phyloP scores from a whole-genome alignment of 495 filamentous ascomycete species.

The Aspergillus nanangensis region DNA sequence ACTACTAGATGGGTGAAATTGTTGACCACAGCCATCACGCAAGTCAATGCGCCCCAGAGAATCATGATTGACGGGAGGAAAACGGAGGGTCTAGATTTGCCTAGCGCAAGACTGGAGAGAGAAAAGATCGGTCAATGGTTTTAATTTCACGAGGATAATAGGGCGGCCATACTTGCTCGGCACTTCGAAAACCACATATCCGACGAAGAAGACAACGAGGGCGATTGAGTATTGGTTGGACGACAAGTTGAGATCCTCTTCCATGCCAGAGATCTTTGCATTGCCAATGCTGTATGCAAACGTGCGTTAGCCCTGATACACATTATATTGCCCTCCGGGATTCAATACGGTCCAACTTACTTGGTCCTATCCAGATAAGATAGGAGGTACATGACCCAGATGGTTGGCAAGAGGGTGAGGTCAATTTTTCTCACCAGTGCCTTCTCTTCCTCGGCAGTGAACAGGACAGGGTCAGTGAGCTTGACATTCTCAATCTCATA shows the following conservation, averaged over 20 bases:
- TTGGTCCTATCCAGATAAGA: constrained; percentile 45
- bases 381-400: constrained; percentile 49
- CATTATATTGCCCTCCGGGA: too few relatives aligned
- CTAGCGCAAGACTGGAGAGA: constrained; percentile 33
- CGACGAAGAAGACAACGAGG: constrained; percentile 39
- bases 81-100: constrained; percentile 33
- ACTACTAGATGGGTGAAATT: constrained; percentile 39
- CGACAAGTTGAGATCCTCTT: constrained; percentile 31
- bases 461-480: constrained; percentile 1
- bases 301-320: background rate
- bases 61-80: constrained; percentile 43
- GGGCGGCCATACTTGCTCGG: constrained; percentile 25
- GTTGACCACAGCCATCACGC: constrained; percentile 39
- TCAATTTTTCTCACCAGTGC: constrained; percentile 46
- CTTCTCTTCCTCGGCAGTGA: constrained; percentile 19
- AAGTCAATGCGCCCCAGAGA: constrained; percentile 32
- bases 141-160: background rate
- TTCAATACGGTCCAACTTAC: constrained; percentile 6
- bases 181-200: constrained; percentile 43
- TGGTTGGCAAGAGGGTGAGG: constrained; percentile 40
- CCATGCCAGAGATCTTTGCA: constrained; percentile 41
- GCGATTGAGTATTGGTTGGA: constrained; percentile 31
- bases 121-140: background rate
- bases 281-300: constrained; percentile 35
- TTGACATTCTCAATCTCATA: constrained; percentile 18